phyloP scores from a whole-genome alignment of 139 green algal species.

The Asterochloris sp. region DNA sequence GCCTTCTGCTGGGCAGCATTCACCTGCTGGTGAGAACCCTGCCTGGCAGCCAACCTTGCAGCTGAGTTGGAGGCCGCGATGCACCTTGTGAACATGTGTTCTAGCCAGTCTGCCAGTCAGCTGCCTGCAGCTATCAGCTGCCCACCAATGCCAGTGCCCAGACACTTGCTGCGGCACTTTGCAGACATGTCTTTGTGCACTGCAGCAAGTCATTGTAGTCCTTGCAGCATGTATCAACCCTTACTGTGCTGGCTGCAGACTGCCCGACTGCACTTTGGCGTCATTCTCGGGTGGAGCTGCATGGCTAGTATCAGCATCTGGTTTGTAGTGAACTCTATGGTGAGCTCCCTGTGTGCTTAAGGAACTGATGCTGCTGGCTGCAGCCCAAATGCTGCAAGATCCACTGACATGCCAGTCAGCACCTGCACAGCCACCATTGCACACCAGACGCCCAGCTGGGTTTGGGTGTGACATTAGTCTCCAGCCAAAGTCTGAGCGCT shows the following conservation, averaged over 20 bases:
- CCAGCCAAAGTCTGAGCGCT: too few species aligned
- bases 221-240: not conserved
- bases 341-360: not conserved
- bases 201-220: not conserved
- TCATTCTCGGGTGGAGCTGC: conserved; percentile 91
- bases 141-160: too few species aligned
- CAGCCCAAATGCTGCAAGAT: too few species aligned
- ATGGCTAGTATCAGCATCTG: conserved; percentile 76
- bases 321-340: conserved; percentile 48
- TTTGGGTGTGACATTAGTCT: too few species aligned
- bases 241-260: conserved; percentile 15
- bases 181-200: not conserved
- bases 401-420: too few species aligned
- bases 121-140: not conserved
- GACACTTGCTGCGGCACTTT: not conserved
- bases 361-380: too few species aligned
- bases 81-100: not conserved
- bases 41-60: too few species aligned
- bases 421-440: too few species aligned
- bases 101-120: not conserved
- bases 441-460: too few species aligned
- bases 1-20: conserved; percentile 62
- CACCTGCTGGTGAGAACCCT: conserved; percentile 78
- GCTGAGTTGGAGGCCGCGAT: not conserved
- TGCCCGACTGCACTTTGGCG: conserved; percentile 91